A percentile compares a stretch with the other conserved stretches of the same genome.
phyloP scores from a whole-genome alignment of 2,329 filamentous ascomycete species.

The Aspergillus persii region DNA sequence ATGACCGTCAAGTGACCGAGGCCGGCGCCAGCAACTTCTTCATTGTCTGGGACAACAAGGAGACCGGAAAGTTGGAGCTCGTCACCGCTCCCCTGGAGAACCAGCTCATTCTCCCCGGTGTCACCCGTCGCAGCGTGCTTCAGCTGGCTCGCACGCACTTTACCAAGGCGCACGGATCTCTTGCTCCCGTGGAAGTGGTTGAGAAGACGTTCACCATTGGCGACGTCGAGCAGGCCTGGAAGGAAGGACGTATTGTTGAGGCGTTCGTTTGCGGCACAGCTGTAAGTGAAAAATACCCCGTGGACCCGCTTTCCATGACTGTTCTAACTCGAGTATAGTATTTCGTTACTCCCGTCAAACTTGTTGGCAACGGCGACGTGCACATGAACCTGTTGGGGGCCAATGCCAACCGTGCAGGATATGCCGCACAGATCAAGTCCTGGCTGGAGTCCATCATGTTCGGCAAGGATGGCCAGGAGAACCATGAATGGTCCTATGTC shows the following conservation, averaged over 20 bases:
- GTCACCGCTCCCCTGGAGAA: constrained; percentile 82
- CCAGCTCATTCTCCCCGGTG: constrained; percentile 80
- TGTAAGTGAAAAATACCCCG: constrained; percentile 49
- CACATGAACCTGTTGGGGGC: constrained; percentile 55
- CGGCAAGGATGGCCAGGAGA: constrained; percentile 63
- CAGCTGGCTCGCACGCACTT: constrained; percentile 68
- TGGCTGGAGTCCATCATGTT: constrained; percentile 74
- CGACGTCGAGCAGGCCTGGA: constrained; percentile 69
- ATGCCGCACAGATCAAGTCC: constrained; percentile 55
- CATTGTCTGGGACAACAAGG: constrained; percentile 65
- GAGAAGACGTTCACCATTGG: constrained; percentile 81
- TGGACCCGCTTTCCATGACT: neutral
- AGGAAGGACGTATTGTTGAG: constrained; percentile 76
- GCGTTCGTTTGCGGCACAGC: constrained; percentile 86
- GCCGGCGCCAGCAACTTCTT: constrained; percentile 94
- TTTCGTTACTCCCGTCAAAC: constrained; percentile 67
- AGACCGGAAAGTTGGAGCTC: constrained; percentile 63
- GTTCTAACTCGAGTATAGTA: constrained; percentile 47
- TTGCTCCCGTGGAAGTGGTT: constrained; percentile 75
- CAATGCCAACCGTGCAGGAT: constrained; percentile 30
- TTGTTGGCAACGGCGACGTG: constrained; percentile 65
- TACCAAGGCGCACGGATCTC: constrained; percentile 37
- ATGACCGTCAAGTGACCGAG: constrained; percentile 77
- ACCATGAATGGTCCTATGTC: constrained; percentile 69
- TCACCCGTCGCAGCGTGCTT: constrained; percentile 78